Evolutionary conservation across 208 protist species (phyloP).

Genomic region (Crithidia fasciculata): DNA sequence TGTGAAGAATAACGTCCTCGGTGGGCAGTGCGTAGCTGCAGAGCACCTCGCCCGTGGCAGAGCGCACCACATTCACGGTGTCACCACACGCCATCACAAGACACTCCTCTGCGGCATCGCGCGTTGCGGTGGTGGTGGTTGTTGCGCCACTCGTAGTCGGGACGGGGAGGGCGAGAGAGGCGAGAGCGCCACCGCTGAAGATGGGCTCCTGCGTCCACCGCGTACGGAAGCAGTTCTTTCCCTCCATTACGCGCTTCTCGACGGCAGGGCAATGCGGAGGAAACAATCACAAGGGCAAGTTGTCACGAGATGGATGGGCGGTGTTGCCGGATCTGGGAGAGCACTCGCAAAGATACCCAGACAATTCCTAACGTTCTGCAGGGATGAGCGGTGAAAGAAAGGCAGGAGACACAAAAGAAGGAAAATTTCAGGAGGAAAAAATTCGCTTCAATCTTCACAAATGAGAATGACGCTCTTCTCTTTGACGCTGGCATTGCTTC

Average conservation of each 20-base stretch:
- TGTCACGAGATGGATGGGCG: too few relatives aligned
- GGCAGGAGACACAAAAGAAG: too few relatives aligned
- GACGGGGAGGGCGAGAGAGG: conserved; percentile 55
- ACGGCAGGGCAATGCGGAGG: too few relatives aligned
- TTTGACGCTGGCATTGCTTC: too few relatives aligned
- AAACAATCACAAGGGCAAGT: too few relatives aligned
- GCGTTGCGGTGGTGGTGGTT: neutral
- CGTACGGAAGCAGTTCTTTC: conserved; percentile 89
- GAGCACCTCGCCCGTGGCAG: conserved; percentile 57
- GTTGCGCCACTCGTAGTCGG: neutral
- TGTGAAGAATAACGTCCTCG: conserved; percentile 84
- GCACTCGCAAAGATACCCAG: too few relatives aligned
- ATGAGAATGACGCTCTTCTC: too few relatives aligned
- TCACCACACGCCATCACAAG: conserved; percentile 86
- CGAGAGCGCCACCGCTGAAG: conserved; percentile 86
- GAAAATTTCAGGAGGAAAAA: too few relatives aligned
- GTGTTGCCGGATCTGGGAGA: too few relatives aligned
- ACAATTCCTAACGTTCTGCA: too few relatives aligned
- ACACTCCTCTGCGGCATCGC: conserved; percentile 34
- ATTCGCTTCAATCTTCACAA: too few relatives aligned
- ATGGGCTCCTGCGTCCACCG: conserved; percentile 84
- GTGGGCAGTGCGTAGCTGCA: conserved; percentile 78
- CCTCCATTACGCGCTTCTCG: conserved; percentile 56
- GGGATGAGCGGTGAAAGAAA: too few relatives aligned
- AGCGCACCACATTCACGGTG: conserved; percentile 76